Evolutionary conservation across 2,329 filamentous ascomycete genomes (phyloP).

Genomic region (Colletotrichum chrysophilum): DNA sequence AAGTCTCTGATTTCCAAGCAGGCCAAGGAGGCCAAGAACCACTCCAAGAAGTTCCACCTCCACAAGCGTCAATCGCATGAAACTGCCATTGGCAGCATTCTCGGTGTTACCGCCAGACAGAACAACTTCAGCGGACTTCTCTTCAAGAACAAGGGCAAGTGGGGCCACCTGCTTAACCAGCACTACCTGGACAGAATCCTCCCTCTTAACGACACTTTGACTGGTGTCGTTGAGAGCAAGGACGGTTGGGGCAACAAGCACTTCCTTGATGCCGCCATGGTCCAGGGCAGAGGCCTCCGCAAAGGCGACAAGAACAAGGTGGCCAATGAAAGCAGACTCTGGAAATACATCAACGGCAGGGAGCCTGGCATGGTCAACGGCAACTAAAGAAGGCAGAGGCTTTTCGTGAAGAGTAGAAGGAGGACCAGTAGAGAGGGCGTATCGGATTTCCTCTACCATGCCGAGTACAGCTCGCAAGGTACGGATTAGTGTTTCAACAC

Average conservation of each 20-base stretch:
- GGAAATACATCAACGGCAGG: neutral
- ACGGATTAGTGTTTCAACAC: neutral
- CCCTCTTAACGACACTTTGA: slow-evolving; percentile 31
- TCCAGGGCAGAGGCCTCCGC: neutral
- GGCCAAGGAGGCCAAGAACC: neutral
- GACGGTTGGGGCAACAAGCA: neutral
- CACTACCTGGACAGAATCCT: slow-evolving; percentile 70
- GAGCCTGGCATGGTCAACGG: neutral
- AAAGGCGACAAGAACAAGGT: neutral
- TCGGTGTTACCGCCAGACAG: neutral
- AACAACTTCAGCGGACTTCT: slow-evolving; percentile 30
- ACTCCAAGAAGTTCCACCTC: neutral
- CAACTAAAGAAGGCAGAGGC: neutral
- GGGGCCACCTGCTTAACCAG: slow-evolving; percentile 65
- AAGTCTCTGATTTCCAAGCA: neutral
- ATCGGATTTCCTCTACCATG: neutral
- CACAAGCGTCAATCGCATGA: neutral
- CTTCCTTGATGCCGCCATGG: neutral
- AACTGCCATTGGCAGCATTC: neutral
- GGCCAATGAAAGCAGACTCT: neutral
- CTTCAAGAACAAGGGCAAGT: slow-evolving; percentile 56
- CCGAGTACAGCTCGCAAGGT: neutral
- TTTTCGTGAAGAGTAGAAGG: neutral
- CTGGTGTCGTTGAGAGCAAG: neutral
- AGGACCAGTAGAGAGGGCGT: neutral